Evolutionary conservation across 495 filamentous ascomycete genomes (phyloP).

Genomic region (Annulohypoxylon stygium): DNA sequence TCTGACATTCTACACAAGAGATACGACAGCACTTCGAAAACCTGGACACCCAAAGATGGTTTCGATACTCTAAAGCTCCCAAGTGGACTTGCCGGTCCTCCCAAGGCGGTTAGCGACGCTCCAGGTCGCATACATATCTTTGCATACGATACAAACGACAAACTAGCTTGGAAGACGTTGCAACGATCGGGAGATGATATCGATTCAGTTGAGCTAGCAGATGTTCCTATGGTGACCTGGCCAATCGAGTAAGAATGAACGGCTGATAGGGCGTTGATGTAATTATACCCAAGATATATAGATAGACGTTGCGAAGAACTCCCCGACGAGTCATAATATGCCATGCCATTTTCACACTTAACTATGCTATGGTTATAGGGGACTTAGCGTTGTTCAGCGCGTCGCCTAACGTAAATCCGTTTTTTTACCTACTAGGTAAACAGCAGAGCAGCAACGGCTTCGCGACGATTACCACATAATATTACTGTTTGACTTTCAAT

Average conservation of each 20-base stretch:
- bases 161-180: slow-evolving; percentile 23
- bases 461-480: too few species aligned
- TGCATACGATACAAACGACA: slow-evolving; percentile 4
- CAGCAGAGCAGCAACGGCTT: too few species aligned
- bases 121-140: slow-evolving; percentile 18
- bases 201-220: slow-evolving; percentile 1
- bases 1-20: slow-evolving; percentile 15
- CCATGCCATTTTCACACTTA: too few species aligned
- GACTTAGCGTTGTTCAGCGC: too few species aligned
- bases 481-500: too few species aligned
- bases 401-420: too few species aligned
- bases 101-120: slow-evolving; percentile 18
- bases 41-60: slow-evolving; percentile 16
- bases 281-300: background rate
- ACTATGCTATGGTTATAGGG: too few species aligned
- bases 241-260: background rate
- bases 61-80: background rate
- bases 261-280: background rate
- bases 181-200: background rate
- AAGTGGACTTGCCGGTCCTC: slow-evolving; percentile 12
- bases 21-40: slow-evolving; percentile 12
- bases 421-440: too few species aligned
- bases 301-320: background rate
- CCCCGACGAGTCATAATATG: too few species aligned
- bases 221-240: slow-evolving; percentile 13